These are phyloP conservation scores for Solanum chilense DNA, from an alignment of 257 asterid species.

Conservation along the genomic window DNA sequence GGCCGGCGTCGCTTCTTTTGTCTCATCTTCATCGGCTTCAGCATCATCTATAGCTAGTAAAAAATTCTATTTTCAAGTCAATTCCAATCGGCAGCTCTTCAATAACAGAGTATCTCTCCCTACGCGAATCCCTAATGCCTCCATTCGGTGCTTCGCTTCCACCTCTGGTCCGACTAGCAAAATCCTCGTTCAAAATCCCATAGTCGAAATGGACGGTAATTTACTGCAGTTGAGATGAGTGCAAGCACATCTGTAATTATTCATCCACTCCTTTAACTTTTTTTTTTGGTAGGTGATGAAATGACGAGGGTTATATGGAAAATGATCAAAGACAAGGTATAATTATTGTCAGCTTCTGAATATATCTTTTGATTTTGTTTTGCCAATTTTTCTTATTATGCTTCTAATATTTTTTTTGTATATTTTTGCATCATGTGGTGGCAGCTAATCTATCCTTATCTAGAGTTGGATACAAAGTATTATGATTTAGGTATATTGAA, in stretches of 20 bases:
- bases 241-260: not conserved
- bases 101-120: conserved; percentile 11
- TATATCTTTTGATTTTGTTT: not conserved
- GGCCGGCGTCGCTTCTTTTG: conserved; percentile 32
- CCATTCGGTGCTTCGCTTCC: conserved; percentile 51
- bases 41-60: conserved; percentile 10
- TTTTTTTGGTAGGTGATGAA: conserved; percentile 53
- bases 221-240: not conserved
- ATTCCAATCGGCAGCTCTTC: conserved; percentile 7
- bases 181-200: conserved; percentile 64
- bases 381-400: not conserved
- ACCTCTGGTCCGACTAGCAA: conserved; percentile 12
- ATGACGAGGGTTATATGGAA: conserved; percentile 89
- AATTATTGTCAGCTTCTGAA: not conserved
- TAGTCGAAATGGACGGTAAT: conserved; percentile 96
- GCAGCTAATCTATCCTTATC: conserved; percentile 78
- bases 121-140: conserved; percentile 21
- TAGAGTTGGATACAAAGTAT: conserved; percentile 82
- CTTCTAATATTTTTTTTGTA: not conserved
- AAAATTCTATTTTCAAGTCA: conserved; percentile 11
- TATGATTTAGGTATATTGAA: conserved; percentile 74
- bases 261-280: not conserved
- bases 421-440: not conserved
- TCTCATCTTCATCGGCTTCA: conserved; percentile 13
- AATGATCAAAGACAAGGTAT: conserved; percentile 82